phyloP scores from a whole-genome alignment of 352 stramenopile genomes.

The Pythium sukuiense region DNA sequence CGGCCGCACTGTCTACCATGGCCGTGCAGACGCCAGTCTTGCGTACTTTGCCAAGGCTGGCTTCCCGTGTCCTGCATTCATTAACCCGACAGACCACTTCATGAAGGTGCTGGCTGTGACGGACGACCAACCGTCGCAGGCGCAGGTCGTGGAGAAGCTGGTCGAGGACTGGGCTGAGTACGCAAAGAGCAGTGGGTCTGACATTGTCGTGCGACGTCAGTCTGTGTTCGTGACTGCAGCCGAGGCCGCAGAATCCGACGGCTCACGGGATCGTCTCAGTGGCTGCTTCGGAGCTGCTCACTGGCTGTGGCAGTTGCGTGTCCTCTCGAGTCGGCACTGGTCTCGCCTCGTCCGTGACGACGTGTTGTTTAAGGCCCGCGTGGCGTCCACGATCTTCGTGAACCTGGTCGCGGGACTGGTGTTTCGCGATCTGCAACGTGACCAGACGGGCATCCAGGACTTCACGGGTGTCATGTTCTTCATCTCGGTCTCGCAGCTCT shows the following conservation, averaged over 20 bases:
- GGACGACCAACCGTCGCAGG: constrained; percentile 9
- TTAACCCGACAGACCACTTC: constrained; percentile 68
- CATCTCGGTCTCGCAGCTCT: constrained; percentile 49
- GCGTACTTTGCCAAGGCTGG: constrained; percentile 54
- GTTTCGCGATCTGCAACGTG: constrained; percentile 27
- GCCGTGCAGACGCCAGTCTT: constrained; percentile 46
- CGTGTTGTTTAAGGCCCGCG: constrained; percentile 31
- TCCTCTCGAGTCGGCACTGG: constrained; percentile 24
- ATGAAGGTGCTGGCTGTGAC: constrained; percentile 54
- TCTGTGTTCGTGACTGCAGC: constrained; percentile 4
- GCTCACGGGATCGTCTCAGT: neutral
- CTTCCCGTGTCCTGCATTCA: constrained; percentile 50
- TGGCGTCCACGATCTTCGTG: constrained; percentile 32
- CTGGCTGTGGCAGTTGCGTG: constrained; percentile 7
- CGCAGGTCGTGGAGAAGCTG: constrained; percentile 15
- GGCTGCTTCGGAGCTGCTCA: neutral
- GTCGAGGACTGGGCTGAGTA: constrained; percentile 10
- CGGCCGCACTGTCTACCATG: constrained; percentile 52
- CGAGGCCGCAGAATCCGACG: neutral
- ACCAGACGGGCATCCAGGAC: constrained; percentile 34
- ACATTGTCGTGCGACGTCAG: constrained; percentile 9
- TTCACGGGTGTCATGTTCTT: constrained; percentile 49
- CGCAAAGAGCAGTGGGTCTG: neutral
- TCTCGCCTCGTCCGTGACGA: constrained; percentile 28
- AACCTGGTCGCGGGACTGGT: constrained; percentile 33